A percentile compares a stretch with the other conserved stretches of the same genome.
Conservation (phyloP, 1,284 basidiomycete genomes). For the Tilletia indica region DNA sequence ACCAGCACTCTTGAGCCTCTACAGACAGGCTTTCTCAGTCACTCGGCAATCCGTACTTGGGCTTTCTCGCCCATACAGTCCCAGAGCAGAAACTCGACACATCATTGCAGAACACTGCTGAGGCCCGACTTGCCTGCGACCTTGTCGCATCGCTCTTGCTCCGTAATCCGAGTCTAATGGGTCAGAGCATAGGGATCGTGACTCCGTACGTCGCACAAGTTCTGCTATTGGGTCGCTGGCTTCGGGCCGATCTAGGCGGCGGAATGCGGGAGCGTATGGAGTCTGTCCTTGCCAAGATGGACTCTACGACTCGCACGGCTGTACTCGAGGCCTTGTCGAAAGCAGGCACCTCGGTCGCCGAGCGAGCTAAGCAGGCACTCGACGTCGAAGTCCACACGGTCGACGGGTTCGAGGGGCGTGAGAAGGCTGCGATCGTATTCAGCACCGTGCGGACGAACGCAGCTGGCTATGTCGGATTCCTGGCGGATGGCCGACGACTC, state of each 20-base stretch:
- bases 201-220: conserved; percentile 51
- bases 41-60: conserved; percentile 24
- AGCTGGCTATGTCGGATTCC: conserved; percentile 76
- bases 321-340: conserved; percentile 21
- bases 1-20: conserved; percentile 35
- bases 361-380: conserved; percentile 40
- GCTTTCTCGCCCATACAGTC: conserved; percentile 39
- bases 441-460: conserved; percentile 75
- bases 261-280: conserved; percentile 8
- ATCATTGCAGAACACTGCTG: conserved; percentile 41
- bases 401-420: conserved; percentile 90
- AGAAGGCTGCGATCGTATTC: conserved; percentile 92
- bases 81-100: conserved; percentile 37
- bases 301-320: not conserved
- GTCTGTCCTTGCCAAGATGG: not conserved
- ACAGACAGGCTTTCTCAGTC: conserved; percentile 29
- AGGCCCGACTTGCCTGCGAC: conserved; percentile 53
- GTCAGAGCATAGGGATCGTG: conserved; percentile 49
- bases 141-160: conserved; percentile 40
- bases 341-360: conserved; percentile 20
- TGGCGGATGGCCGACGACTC: conserved; percentile 90
- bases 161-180: conserved; percentile 37
- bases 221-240: conserved; percentile 29
- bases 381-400: conserved; percentile 86
- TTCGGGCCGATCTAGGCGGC: conserved; percentile 5